Conservation (phyloP, 2,329 filamentous ascomycete genomes). For the Metarhizium guizhouense region DNA sequence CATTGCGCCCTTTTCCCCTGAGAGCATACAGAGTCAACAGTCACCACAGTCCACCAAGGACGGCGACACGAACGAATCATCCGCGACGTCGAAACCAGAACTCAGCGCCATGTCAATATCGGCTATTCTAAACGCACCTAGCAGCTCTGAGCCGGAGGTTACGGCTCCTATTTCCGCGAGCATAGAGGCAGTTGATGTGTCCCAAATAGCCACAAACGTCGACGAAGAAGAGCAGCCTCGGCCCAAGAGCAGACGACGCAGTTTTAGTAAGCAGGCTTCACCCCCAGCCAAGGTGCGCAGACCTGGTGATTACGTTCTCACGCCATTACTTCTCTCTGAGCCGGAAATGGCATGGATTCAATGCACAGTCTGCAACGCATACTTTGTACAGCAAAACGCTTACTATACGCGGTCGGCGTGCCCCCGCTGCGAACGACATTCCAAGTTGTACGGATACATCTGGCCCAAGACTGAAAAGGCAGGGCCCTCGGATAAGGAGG, state of each 20-base stretch:
- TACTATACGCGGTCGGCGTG: constrained; percentile 82
- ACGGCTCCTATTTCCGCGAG: constrained; percentile 14
- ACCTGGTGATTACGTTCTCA: constrained; percentile 77
- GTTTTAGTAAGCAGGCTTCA: constrained; percentile 24
- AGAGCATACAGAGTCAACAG: constrained; percentile 17
- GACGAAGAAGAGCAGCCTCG: constrained; percentile 4
- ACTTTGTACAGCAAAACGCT: constrained; percentile 82
- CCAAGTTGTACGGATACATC: constrained; percentile 85
- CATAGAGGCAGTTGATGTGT: constrained; percentile 16
- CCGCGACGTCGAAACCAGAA: constrained; percentile 4
- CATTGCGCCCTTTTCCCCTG: constrained; percentile 20
- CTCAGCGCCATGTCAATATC: constrained; percentile 23
- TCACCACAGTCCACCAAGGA: constrained; percentile 16
- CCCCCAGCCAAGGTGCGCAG: constrained; percentile 35
- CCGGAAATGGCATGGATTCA: constrained; percentile 76
- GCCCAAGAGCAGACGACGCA: constrained; percentile 24
- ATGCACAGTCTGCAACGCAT: constrained; percentile 72
- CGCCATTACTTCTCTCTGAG: constrained; percentile 64
- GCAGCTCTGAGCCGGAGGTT: constrained; percentile 9
- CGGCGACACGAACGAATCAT: neutral
- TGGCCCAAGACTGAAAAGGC: constrained; percentile 93
- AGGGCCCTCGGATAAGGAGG: constrained; percentile 63
- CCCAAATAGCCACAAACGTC: constrained; percentile 3
- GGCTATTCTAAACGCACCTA: constrained; percentile 21
- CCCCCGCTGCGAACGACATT: constrained; percentile 88